A percentile compares a stretch with the other conserved stretches of the same genome.
Conservation (phyloP, 306 rosid species). For the Pterocarpus santalinus region DNA sequence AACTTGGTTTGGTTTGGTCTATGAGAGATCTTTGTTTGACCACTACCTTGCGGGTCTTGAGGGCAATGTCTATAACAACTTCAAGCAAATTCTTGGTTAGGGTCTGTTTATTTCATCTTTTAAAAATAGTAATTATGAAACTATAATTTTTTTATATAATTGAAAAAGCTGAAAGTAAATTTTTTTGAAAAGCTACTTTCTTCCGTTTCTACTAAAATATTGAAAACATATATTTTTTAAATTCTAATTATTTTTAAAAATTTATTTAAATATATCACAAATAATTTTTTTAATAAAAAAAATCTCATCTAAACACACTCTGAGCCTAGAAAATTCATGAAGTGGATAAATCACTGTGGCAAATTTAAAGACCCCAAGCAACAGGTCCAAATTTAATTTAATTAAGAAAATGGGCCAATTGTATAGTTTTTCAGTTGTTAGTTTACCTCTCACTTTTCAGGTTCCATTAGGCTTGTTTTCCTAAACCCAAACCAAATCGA, state of each 20-base stretch:
- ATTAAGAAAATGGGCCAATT: neutral
- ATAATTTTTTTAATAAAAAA: too few species aligned
- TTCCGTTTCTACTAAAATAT: too few species aligned
- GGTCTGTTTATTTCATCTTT: too few species aligned
- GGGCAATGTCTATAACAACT: slow-evolving; percentile 27
- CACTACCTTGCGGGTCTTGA: slow-evolving; percentile 29
- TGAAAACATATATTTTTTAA: too few species aligned
- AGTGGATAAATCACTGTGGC: neutral
- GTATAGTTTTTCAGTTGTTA: neutral
- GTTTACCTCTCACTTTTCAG: slow-evolving; percentile 6
- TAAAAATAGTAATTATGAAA: too few species aligned
- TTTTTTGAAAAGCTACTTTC: too few species aligned
- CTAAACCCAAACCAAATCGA: slow-evolving; percentile 4
- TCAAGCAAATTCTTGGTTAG: neutral
- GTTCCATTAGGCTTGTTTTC: slow-evolving; percentile 1
- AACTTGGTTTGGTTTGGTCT: slow-evolving; percentile 23
- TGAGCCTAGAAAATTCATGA: neutral
- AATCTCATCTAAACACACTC: too few species aligned
- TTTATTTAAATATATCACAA: too few species aligned
- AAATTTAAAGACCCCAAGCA: neutral
- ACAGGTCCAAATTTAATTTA: slow-evolving; percentile 5
- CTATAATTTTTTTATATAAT: too few species aligned
- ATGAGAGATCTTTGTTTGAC: slow-evolving; percentile 2
- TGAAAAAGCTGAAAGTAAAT: too few species aligned
- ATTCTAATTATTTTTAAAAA: too few species aligned